Evolutionary conservation across 257 asterid species (phyloP).

Genomic region (Dorcoceras hygrometricum): DNA sequence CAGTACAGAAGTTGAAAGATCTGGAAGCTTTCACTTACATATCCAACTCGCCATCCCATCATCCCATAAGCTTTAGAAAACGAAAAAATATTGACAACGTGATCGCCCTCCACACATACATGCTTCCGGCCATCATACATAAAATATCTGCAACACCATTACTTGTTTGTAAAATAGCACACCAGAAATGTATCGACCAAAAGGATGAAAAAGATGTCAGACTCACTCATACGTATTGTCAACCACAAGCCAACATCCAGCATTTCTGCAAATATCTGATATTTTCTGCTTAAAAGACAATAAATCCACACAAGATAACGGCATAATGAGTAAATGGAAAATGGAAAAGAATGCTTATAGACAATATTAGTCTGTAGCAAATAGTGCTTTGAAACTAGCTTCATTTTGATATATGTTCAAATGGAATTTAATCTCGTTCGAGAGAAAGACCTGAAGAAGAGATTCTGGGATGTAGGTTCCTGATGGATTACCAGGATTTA

Average conservation of each 20-base stretch:
- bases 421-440: too few species aligned
- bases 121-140: slow-evolving; percentile 95
- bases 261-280: slow-evolving; percentile 72
- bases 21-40: slow-evolving; percentile 48
- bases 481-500: slow-evolving; percentile 98
- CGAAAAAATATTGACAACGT: slow-evolving; percentile 83
- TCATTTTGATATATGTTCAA: neutral
- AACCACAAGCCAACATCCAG: slow-evolving; percentile 91
- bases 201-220: neutral
- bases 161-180: neutral
- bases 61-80: slow-evolving; percentile 98
- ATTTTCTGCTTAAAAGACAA: slow-evolving; percentile 55
- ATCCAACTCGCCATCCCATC: slow-evolving; percentile 99
- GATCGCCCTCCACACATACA: slow-evolving; percentile 65
- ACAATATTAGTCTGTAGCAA: neutral
- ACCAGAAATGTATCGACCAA: neutral
- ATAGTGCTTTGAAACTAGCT: slow-evolving; percentile 6
- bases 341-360: neutral
- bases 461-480: slow-evolving; percentile 93
- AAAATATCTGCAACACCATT: slow-evolving; percentile 61
- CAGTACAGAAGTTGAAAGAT: neutral
- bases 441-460: slow-evolving; percentile 69
- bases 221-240: slow-evolving; percentile 98
- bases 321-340: neutral
- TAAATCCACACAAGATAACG: slow-evolving; percentile 8